Base-by-base conservation (phyloP, 2,329 filamentous ascomycete species). In the Neonectria ditissima region DNA sequence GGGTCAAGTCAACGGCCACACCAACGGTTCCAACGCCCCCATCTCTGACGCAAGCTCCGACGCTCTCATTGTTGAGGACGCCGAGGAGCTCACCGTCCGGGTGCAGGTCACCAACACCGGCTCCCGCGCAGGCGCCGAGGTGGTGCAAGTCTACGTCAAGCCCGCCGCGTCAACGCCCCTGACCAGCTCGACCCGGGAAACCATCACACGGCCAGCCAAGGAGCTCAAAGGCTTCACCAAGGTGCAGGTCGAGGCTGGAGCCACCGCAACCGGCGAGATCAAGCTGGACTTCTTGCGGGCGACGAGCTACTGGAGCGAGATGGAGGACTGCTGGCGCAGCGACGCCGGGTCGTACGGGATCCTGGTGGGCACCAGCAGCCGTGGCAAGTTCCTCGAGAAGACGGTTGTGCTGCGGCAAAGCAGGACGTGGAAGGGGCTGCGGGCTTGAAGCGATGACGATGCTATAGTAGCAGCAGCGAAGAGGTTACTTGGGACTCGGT, bases 21-120 rank as follows among this genome's bases (percentile, higher is more conserved):
- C 24, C 43, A 61, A 62, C 37, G 53, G 44, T 8, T 16, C 11
- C 45, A 50, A 48, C 10, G 43, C 20, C 0, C 44, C 41, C 18
- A 45, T 50, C 9, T 41, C 53, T 22, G 26, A 34, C 2, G 37
- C 45, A 16, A 3, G 2, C 3, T n/a, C 32, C 24, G 32, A 51
- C 22, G 34, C 34, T 9, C 37, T 45, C 7, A 14, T 39, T 32
- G 32, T 62, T 5, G 47, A 43, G 4, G 43, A 52, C 6, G 32
- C 47, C 13, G 52, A 65, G 4, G 44, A 64, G 24, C 26, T 69
- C 14, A 28, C 44, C 11, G 50, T 65, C 22, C 28, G 30, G 11
- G 88, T 91, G 69, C 89, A 85, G 70, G 81, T 83, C 5, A 44
- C 65, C 37, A 74, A 75, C 65, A 75, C 69, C 1, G 74, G 72